Conservation (phyloP, 1,284 basidiomycete genomes). For the Cutaneotrichosporon dermatis region DNA sequence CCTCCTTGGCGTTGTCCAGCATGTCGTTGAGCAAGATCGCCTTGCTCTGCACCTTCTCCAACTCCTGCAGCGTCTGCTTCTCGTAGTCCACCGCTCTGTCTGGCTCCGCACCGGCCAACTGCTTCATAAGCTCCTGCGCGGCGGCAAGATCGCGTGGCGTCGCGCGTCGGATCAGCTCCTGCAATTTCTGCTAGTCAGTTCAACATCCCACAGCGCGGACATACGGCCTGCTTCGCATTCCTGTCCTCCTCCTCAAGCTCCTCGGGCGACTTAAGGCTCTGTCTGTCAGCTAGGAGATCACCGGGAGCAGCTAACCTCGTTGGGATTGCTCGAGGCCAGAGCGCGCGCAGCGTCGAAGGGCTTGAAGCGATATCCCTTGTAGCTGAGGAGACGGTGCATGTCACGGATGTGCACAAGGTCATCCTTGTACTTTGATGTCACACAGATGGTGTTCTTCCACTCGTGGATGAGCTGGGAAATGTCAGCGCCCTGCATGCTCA, state of each 20-base stretch:
- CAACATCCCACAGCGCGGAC: too few relatives aligned
- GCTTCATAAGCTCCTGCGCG: slow-evolving; percentile 97
- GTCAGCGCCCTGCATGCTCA: neutral
- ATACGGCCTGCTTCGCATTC: slow-evolving; percentile 75
- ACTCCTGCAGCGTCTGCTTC: slow-evolving; percentile 78
- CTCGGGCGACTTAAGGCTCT: slow-evolving; percentile 26
- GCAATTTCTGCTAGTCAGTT: slow-evolving; percentile 60
- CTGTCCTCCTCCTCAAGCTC: slow-evolving; percentile 96
- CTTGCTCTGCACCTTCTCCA: slow-evolving; percentile 91
- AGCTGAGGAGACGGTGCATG: slow-evolving; percentile 91
- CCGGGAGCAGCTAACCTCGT: slow-evolving; percentile 27
- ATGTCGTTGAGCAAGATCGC: slow-evolving; percentile 93
- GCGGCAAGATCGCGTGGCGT: slow-evolving; percentile 94
- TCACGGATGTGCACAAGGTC: slow-evolving; percentile 96
- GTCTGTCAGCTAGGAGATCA: too few relatives aligned
- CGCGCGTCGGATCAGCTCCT: slow-evolving; percentile 93
- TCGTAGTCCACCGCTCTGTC: slow-evolving; percentile 91
- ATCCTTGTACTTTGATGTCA: slow-evolving; percentile 87
- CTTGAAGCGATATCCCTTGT: slow-evolving; percentile 92
- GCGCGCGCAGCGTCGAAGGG: slow-evolving; percentile 56
- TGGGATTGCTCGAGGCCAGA: slow-evolving; percentile 51
- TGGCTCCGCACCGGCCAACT: slow-evolving; percentile 89
- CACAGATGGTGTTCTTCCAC: slow-evolving; percentile 94
- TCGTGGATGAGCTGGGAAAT: slow-evolving; percentile 60
- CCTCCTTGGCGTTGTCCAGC: slow-evolving; percentile 84